Conservation (phyloP, 495 filamentous ascomycete species). For the Lasiosphaeriaceae sp. region DNA sequence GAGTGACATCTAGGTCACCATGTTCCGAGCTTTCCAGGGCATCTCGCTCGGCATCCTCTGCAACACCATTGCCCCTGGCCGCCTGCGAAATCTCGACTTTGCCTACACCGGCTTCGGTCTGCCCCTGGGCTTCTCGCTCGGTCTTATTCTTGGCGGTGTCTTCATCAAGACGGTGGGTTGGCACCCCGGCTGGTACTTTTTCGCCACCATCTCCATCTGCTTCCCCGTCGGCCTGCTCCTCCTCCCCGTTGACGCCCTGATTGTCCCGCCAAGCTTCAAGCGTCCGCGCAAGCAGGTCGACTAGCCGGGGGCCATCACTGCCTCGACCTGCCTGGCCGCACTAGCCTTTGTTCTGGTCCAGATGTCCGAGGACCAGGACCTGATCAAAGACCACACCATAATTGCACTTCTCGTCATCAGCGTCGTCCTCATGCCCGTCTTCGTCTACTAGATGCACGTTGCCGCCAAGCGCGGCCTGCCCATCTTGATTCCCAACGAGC, state of each 20-base stretch:
- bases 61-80: conserved; percentile 24
- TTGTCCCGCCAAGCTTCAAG: neutral
- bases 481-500: conserved; percentile 51
- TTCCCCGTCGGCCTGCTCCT: neutral
- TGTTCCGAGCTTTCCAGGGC: conserved; percentile 49
- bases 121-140: conserved; percentile 51
- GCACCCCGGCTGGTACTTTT: conserved; percentile 16
- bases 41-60: conserved; percentile 49
- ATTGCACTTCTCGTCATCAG: conserved; percentile 39
- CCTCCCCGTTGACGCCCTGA: neutral
- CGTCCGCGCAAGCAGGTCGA: conserved; percentile 9
- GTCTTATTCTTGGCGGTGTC: conserved; percentile 52
- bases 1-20: conserved; percentile 45
- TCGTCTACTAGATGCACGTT: conserved; percentile 44
- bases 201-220: conserved; percentile 1
- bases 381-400: conserved; percentile 33
- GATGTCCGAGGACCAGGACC: conserved; percentile 5
- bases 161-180: conserved; percentile 35
- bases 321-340: conserved; percentile 5
- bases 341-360: conserved; percentile 13
- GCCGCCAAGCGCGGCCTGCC: conserved; percentile 38
- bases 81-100: conserved; percentile 49
- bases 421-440: conserved; percentile 38
- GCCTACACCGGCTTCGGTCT: conserved; percentile 46
- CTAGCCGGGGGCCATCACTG: conserved; percentile 13